Evolutionary conservation across 352 stramenopile species (phyloP).

Genomic region (Phytophthora nicotianae): DNA sequence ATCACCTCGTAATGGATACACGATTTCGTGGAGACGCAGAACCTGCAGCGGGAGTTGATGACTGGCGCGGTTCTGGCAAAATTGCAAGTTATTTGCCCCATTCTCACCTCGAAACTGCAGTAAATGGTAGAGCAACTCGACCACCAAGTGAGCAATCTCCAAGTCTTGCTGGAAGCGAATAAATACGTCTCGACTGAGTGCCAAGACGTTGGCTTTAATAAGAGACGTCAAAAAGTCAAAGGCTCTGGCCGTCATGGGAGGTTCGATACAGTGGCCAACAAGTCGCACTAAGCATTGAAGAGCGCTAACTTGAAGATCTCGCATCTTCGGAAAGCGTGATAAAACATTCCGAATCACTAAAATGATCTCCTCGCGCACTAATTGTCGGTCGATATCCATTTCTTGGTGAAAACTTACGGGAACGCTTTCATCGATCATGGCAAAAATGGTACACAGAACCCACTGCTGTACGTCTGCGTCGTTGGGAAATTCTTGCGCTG

Average conservation of each 20-base stretch:
- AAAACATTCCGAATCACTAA: constrained; percentile 24
- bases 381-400: constrained; percentile 13
- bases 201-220: constrained; percentile 28
- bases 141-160: constrained; percentile 23
- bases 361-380: constrained; percentile 21
- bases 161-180: constrained; percentile 25
- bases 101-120: constrained; percentile 15
- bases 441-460: constrained; percentile 28
- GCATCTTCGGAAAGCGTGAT: constrained; percentile 18
- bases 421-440: constrained; percentile 22
- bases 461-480: constrained; percentile 42
- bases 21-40: constrained; percentile 27
- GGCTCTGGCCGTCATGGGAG: background rate
- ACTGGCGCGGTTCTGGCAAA: constrained; percentile 32
- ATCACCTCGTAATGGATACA: constrained; percentile 7
- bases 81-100: constrained; percentile 24
- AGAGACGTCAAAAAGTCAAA: constrained; percentile 11
- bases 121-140: constrained; percentile 33
- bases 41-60: constrained; percentile 35
- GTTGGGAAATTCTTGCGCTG: constrained; percentile 36
- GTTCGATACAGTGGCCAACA: constrained; percentile 16
- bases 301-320: constrained; percentile 27
- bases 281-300: constrained; percentile 23
- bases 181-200: constrained; percentile 24
- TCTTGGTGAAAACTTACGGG: constrained; percentile 6